Conservation (phyloP, 495 filamentous ascomycete species). For the Penicillium subrubescens region DNA sequence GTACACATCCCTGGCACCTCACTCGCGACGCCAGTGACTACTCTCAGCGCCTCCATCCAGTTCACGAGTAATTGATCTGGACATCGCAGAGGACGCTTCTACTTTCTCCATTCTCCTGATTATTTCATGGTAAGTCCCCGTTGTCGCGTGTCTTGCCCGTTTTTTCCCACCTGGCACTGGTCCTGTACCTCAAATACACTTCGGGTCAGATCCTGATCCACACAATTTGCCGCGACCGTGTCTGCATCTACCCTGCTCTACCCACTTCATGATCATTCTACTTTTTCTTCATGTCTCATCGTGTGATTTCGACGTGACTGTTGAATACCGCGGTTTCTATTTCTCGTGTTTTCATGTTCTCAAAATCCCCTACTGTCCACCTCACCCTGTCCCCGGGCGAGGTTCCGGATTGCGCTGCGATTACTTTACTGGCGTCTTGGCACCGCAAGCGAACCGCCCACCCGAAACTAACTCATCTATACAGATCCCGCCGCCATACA, state of each 20-base stretch:
- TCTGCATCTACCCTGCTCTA: constrained; percentile 16
- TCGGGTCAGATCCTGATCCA: constrained; percentile 33
- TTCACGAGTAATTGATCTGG: neutral
- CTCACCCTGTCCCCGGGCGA: constrained; percentile 13
- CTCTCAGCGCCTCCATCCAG: constrained; percentile 7
- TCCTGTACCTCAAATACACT: constrained; percentile 23
- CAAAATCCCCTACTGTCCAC: neutral
- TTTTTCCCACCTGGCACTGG: constrained; percentile 10
- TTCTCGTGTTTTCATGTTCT: neutral
- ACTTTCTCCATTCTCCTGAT: neutral
- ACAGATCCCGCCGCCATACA: constrained; percentile 28
- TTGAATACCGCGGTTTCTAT: neutral
- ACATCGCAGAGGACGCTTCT: neutral
- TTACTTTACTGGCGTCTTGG: constrained; percentile 45
- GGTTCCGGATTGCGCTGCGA: constrained; percentile 30
- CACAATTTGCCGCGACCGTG: constrained; percentile 37
- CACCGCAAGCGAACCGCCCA: constrained; percentile 42
- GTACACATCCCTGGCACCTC: constrained; percentile 46
- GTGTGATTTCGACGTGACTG: neutral
- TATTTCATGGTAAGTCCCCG: constrained; percentile 22
- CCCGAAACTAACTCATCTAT: constrained; percentile 38
- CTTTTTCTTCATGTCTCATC: neutral
- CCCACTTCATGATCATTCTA: neutral
- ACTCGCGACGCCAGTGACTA: constrained; percentile 10
- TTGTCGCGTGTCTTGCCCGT: constrained; percentile 16